Conservation (phyloP, 331 rosid genomes). For the Saraca asoca region DNA sequence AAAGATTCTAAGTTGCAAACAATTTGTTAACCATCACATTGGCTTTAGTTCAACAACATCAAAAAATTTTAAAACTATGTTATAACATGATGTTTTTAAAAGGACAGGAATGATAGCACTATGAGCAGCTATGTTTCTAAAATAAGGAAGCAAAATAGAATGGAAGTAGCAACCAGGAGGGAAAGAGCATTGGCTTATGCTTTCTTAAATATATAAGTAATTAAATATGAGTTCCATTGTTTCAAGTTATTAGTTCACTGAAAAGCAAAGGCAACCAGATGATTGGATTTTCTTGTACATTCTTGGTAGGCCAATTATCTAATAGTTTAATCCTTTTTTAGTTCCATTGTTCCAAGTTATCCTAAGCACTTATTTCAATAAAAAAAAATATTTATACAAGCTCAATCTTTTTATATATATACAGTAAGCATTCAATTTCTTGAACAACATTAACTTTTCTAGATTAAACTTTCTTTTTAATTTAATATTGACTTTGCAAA, state of each 20-base stretch:
- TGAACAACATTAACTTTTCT: too few species aligned
- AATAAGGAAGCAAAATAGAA: slow-evolving; percentile 78
- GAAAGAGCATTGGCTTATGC: slow-evolving; percentile 97
- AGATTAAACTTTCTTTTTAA: too few species aligned
- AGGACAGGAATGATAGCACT: slow-evolving; percentile 94
- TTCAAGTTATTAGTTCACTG: slow-evolving; percentile 51
- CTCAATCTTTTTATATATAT: too few species aligned
- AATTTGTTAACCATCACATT: neutral
- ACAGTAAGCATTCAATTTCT: too few species aligned
- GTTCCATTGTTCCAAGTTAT: too few species aligned
- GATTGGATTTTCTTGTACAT: too few species aligned
- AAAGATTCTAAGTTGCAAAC: slow-evolving; percentile 2
- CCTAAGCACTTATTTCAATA: too few species aligned
- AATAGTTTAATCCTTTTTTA: too few species aligned
- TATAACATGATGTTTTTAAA: slow-evolving; percentile 50
- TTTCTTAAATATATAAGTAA: slow-evolving; percentile 91
- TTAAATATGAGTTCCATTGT: neutral
- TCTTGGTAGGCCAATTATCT: too few species aligned
- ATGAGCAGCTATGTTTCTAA: slow-evolving; percentile 81
- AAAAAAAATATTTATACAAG: too few species aligned
- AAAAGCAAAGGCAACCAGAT: too few species aligned
- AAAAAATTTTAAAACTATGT: slow-evolving; percentile 20
- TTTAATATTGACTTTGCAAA: too few species aligned
- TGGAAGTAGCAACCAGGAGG: slow-evolving; percentile 84
- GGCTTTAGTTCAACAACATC: slow-evolving; percentile 11